Evolutionary conservation across 1,284 basidiomycete species (phyloP), one percentile per base, ranked within the genome.

Genomic region (Boletus sp.): DNA sequence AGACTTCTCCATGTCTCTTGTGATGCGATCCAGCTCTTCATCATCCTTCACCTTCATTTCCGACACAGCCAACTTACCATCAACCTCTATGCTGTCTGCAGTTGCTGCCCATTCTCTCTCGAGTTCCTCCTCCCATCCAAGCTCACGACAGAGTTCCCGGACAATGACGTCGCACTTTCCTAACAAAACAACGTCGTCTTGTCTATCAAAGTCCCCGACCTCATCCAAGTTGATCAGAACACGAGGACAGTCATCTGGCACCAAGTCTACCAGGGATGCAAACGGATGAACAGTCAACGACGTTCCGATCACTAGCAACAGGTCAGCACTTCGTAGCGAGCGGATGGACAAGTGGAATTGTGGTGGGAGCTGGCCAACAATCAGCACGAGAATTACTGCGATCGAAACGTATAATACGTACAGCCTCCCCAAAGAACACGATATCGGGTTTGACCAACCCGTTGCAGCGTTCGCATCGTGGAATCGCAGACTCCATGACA

Each of bases 241-340:
- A 23, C 87, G 79, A n/a, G 80, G 82, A 59, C 84, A 87, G 13
- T 55, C 53, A 2, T 66, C 52, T 8, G 71, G 69, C 1, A 79
- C 76, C 55, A 78, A 61, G 25, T 69, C 63, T 8, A 80, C 76
- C 20, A 91, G 75, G 1, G 77, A 76, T 2, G 88, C 86, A 59
- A 91, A 90, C 3, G 88, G 88, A 46, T 84, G 78, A 8, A 90
- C 85, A 5, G 82, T 84, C 22, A 95, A 76, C 2, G 92, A 95
- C 0, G 95, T 98, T 22, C 95, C 95, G 56, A 98, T 84, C 25
- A 97, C 82, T 56, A 98, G 83, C 16, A 98, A 78, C 9, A 98
- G 74, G 66, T 98, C 92, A 2, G 90, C 90, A 3, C 73, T 60
- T 22, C 74, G 69, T 33, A 89, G 67, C 19, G 69, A 65, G 5